A percentile compares a stretch with the other conserved stretches of the same genome.
Evolutionary conservation across 2,329 filamentous ascomycete species (phyloP).

Genomic region (Ophiosphaerella herpotricha): DNA sequence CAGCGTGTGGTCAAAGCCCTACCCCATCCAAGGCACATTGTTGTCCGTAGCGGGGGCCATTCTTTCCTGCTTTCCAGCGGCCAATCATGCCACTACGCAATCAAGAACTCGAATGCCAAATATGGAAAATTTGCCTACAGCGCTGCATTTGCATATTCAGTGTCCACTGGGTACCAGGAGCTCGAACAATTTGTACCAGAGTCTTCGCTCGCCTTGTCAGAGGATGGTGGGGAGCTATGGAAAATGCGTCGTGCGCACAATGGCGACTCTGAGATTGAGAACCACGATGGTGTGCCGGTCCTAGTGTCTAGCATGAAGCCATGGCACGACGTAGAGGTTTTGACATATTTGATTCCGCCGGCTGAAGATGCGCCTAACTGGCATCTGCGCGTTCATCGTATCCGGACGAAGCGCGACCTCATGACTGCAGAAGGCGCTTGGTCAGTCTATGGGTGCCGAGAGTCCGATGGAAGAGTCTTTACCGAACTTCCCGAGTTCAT

Average conservation of each 20-base stretch:
- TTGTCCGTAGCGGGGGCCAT: conserved; percentile 72
- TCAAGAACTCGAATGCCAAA: conserved; percentile 81
- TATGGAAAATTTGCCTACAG: conserved; percentile 81
- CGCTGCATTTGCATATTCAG: conserved; percentile 75
- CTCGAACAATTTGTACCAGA: conserved; percentile 78
- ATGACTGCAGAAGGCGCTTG: conserved; percentile 77
- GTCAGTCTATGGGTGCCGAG: conserved; percentile 66
- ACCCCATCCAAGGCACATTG: conserved; percentile 73
- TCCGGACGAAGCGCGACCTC: conserved; percentile 64
- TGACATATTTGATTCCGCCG: conserved; percentile 69
- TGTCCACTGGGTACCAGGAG: conserved; percentile 74
- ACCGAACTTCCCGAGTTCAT: conserved; percentile 17
- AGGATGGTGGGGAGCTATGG: conserved; percentile 79
- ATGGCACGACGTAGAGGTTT: conserved; percentile 69
- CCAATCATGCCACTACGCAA: conserved; percentile 80
- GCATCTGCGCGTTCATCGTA: conserved; percentile 69
- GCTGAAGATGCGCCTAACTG: conserved; percentile 61
- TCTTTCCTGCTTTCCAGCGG: conserved; percentile 73
- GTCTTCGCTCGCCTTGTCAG: conserved; percentile 74
- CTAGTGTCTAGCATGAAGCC: conserved; percentile 73
- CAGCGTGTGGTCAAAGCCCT: conserved; percentile 66
- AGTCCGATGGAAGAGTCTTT: conserved; percentile 64
- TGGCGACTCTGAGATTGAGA: conserved; percentile 63
- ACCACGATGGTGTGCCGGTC: conserved; percentile 59
- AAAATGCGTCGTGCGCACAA: conserved; percentile 72